Evolutionary conservation across 345 rosid species (phyloP).

Genomic region (Physaria fendleri): DNA sequence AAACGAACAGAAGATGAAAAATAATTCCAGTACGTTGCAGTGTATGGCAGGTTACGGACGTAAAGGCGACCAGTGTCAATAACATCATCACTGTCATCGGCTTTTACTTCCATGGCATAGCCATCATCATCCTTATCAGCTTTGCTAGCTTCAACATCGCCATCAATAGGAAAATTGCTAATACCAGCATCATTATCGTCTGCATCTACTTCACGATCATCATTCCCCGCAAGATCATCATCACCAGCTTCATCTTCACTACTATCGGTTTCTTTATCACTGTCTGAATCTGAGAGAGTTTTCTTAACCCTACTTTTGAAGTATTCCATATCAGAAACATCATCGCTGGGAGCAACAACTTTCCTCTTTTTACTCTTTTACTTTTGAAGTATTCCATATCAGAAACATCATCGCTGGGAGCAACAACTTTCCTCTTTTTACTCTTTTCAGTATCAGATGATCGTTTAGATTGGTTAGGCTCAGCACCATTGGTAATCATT

Average conservation of each 20-base stretch:
- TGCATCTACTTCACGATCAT: constrained; percentile 14
- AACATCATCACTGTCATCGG: constrained; percentile 37
- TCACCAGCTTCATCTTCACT: constrained; percentile 12
- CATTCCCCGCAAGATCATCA: constrained; percentile 14
- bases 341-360: constrained; percentile 38
- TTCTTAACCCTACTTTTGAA: constrained; percentile 82
- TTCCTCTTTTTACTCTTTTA: constrained; percentile 36
- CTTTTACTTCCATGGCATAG: constrained; percentile 23
- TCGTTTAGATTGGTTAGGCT: constrained; percentile 17
- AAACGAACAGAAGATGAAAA: neutral
- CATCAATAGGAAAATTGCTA: constrained; percentile 16
- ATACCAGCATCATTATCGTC: constrained; percentile 18
- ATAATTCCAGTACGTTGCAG: constrained; percentile 46
- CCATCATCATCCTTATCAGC: neutral
- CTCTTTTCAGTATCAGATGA: constrained; percentile 26
- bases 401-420: constrained; percentile 46
- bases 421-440: constrained; percentile 28
- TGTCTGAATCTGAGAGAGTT: constrained; percentile 69
- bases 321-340: constrained; percentile 74
- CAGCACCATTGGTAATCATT: constrained; percentile 13
- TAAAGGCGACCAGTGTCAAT: constrained; percentile 64
- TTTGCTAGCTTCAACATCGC: constrained; percentile 8
- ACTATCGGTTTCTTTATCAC: constrained; percentile 29
- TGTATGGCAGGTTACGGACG: constrained; percentile 75
- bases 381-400: constrained; percentile 92